phyloP scores from a whole-genome alignment of 495 filamentous ascomycete species.

The Bryoglossum gracile region DNA sequence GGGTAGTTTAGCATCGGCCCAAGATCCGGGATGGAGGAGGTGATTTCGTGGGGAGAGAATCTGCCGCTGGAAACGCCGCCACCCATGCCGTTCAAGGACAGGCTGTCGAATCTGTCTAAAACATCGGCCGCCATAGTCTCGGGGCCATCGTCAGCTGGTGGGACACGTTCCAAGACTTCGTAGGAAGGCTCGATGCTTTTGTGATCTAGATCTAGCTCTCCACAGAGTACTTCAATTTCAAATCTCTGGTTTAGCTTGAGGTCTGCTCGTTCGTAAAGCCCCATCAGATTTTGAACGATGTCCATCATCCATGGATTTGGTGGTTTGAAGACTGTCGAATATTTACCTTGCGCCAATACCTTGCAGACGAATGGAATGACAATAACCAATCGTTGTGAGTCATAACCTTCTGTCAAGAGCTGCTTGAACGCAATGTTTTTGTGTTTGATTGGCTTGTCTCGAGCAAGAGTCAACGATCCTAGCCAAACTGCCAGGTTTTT shows the following conservation, averaged over 20 bases:
- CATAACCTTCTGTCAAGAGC: constrained; percentile 82
- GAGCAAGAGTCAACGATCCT: constrained; percentile 85
- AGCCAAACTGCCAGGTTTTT: constrained; percentile 93
- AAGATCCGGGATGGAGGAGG: constrained; percentile 72
- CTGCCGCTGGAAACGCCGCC: constrained; percentile 59
- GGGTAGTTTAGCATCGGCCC: constrained; percentile 66
- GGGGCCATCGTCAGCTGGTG: constrained; percentile 47
- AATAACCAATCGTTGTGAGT: constrained; percentile 80
- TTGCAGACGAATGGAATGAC: constrained; percentile 97
- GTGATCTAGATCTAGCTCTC: constrained; percentile 79
- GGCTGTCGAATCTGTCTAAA: constrained; percentile 69
- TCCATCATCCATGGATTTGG: constrained; percentile 98
- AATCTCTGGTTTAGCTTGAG: constrained; percentile 94
- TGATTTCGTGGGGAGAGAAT: constrained; percentile 64
- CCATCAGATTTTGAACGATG: constrained; percentile 76
- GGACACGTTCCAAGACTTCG: constrained; percentile 65
- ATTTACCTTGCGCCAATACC: constrained; percentile 73
- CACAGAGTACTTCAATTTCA: constrained; percentile 95
- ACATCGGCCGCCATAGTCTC: constrained; percentile 57
- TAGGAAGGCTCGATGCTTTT: constrained; percentile 78
- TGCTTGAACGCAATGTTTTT: constrained; percentile 96
- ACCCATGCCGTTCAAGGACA: constrained; percentile 64
- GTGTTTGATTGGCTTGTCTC: constrained; percentile 92
- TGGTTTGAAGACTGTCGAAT: constrained; percentile 83
- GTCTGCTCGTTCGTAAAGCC: constrained; percentile 87